These are phyloP conservation scores for Pleurotus sapidus DNA, from an alignment of 768 basidiomycete species.

Conservation along the genomic window DNA sequence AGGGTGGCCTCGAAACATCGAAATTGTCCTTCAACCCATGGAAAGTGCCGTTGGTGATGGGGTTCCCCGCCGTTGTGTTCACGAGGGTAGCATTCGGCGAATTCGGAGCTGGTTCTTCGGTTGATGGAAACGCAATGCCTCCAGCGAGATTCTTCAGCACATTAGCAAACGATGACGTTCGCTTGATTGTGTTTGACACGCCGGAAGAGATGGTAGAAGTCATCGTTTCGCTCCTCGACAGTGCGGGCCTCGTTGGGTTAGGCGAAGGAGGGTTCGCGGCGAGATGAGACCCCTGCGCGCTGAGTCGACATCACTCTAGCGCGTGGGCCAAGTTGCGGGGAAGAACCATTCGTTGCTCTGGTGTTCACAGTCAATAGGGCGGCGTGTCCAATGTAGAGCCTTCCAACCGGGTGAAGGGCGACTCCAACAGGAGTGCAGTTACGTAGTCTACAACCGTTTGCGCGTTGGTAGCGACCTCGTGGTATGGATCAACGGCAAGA, in stretches of 20 bases:
- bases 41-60: conserved; percentile 11
- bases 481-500: conserved; percentile 89
- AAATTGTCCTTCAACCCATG: conserved; percentile 23
- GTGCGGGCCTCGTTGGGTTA: conserved; percentile 38
- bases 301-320: conserved; percentile 49
- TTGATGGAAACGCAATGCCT: conserved; percentile 65
- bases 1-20: conserved; percentile 66
- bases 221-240: conserved; percentile 63
- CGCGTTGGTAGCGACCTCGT: conserved; percentile 88
- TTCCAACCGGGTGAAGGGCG: conserved; percentile 77
- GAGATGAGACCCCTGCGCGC: conserved; percentile 40
- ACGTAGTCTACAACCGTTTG: conserved; percentile 92
- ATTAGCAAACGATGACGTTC: conserved; percentile 81
- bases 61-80: conserved; percentile 8
- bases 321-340: conserved; percentile 36
- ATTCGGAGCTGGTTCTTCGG: conserved; percentile 48
- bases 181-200: conserved; percentile 65
- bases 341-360: conserved; percentile 29
- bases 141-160: conserved; percentile 69
- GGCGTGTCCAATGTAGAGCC: conserved; percentile 59
- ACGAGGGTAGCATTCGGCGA: conserved; percentile 1
- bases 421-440: conserved; percentile 85
- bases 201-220: conserved; percentile 57
- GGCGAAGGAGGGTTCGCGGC: conserved; percentile 44
- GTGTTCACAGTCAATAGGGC: conserved; percentile 33